Base-by-base conservation (phyloP, 1,284 basidiomycete genomes). In the Trichosporon sp. region DNA sequence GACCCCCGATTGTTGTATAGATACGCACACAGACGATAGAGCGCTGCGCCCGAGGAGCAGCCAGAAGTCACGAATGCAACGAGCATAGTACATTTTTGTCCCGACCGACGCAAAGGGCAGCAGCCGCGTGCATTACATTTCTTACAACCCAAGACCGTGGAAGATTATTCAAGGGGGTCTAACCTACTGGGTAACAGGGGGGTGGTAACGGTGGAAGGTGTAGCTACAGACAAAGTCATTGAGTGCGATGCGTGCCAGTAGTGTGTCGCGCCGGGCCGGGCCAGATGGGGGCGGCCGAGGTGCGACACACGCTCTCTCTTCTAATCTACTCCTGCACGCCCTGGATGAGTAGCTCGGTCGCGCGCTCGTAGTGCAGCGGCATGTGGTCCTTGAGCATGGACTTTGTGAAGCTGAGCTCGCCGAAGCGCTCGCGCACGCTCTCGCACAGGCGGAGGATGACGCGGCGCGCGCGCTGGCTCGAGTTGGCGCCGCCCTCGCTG, bases 401-500 rank as follows among this genome's bases (percentile, higher is more conserved):
- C 69, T 78, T 78, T 1, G 78, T 72, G 72, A 83, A 83, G 25
- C 74, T 85, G 72, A 68, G 84, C 70, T 86, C 85, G 23, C 83
- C 78, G 74, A 86, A 86, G 3, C 85, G 72, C 69, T 83, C 83
- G 69, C 83, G 80, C 5, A 86, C 84, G 21, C 85, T 82, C 60
- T 85, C 82, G 68, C 85, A 84, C 58, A 80, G 78, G 2, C 85
- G 76, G 25, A 86, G 74, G 21, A 77, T 77, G 27, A 85, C 83
- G 18, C 85, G 73, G 42, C 84, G 78, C 2, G 84, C 85, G 64
- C 84, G 74, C 64, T 76, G 74, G 65, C 74, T 73, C 13, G 70
- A 63, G 23, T 64, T 69, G 42, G 51, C 62, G 31, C 44, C 42
- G 13, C 51, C 42, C 12, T 35, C 32, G 25, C 53, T 27, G 31